Conservation (phyloP, 805 yeast genomes). For the Candida ipomoeae region DNA sequence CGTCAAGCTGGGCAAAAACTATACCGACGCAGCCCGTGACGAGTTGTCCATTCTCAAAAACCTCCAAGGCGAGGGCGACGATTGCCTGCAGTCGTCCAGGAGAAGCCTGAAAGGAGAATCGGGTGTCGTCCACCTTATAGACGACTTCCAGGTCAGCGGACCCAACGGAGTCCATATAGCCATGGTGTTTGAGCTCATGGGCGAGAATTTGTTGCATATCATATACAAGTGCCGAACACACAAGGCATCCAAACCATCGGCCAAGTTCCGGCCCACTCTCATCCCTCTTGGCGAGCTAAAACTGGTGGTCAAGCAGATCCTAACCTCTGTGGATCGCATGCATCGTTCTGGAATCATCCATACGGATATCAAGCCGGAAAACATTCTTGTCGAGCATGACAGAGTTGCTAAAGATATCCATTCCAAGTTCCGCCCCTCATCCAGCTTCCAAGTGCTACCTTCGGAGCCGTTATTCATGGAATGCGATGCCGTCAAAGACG, state of each 20-base stretch:
- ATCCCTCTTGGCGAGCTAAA: slow-evolving; percentile 72
- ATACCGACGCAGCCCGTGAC: slow-evolving; percentile 91
- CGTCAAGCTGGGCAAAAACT: slow-evolving; percentile 85
- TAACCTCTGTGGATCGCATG: slow-evolving; percentile 66
- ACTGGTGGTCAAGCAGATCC: slow-evolving; percentile 74
- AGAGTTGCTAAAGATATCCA: not conserved
- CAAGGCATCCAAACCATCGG: not conserved
- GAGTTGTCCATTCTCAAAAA: slow-evolving; percentile 77
- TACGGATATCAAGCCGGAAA: slow-evolving; percentile 72
- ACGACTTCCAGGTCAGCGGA: slow-evolving; percentile 81
- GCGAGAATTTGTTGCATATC: slow-evolving; percentile 85
- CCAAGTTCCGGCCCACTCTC: slow-evolving; percentile 4
- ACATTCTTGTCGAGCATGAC: slow-evolving; percentile 29
- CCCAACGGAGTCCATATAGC: slow-evolving; percentile 91
- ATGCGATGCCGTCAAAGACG: not conserved
- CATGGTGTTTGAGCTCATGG: slow-evolving; percentile 96
- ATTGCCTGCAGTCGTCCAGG: not conserved
- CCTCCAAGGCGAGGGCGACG: slow-evolving; percentile 51
- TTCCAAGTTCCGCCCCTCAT: not conserved
- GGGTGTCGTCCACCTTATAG: slow-evolving; percentile 75
- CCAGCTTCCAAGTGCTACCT: slow-evolving; percentile 14
- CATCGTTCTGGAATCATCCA: slow-evolving; percentile 75
- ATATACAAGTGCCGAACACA: slow-evolving; percentile 71
- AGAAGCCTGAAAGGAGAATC: not conserved
- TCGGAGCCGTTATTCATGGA: slow-evolving; percentile 11